These are phyloP conservation scores for Pichia sp. DNA, from an alignment of 1,139 yeast species.

Conservation along the genomic window DNA sequence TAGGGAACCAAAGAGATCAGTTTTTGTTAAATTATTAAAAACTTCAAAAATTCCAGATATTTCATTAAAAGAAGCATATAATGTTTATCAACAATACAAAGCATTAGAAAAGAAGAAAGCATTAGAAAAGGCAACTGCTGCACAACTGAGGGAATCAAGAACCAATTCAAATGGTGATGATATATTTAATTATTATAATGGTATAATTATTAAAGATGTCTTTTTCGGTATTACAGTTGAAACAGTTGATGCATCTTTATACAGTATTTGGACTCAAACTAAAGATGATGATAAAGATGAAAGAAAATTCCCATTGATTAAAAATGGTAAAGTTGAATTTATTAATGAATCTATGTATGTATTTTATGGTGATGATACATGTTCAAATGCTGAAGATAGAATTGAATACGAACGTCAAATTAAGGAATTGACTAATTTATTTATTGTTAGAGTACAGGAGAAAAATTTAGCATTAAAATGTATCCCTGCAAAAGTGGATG, in stretches of 20 bases:
- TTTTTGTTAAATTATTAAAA: constrained; percentile 46
- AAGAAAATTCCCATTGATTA: constrained; percentile 18
- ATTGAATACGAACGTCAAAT: constrained; percentile 32
- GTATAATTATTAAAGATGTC: constrained; percentile 47
- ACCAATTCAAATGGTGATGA: constrained; percentile 3
- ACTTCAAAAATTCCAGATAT: constrained; percentile 31
- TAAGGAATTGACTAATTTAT: constrained; percentile 30
- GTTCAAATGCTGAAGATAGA: constrained; percentile 7
- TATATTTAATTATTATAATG: constrained; percentile 36
- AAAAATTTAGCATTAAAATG: constrained; percentile 46
- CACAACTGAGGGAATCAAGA: constrained; percentile 10
- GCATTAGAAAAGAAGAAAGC: constrained; percentile 19
- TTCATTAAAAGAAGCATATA: constrained; percentile 29
- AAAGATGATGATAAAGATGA: constrained; percentile 12
- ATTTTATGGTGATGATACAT: constrained; percentile 33
- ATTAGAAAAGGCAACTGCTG: constrained; percentile 14
- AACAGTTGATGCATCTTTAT: constrained; percentile 36
- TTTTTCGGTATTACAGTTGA: constrained; percentile 48
- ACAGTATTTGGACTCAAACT: constrained; percentile 20
- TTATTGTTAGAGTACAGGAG: constrained; percentile 33
- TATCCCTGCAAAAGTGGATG: constrained; percentile 38
- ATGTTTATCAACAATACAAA: constrained; percentile 18
- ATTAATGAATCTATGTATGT: constrained; percentile 40
- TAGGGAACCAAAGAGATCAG: constrained; percentile 71
- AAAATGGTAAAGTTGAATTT: constrained; percentile 34